A percentile compares a stretch with the other conserved stretches of the same genome.
Evolutionary conservation across 1,139 yeast species (phyloP).

Genomic region (Blastobotrys raffinosifermentans): DNA sequence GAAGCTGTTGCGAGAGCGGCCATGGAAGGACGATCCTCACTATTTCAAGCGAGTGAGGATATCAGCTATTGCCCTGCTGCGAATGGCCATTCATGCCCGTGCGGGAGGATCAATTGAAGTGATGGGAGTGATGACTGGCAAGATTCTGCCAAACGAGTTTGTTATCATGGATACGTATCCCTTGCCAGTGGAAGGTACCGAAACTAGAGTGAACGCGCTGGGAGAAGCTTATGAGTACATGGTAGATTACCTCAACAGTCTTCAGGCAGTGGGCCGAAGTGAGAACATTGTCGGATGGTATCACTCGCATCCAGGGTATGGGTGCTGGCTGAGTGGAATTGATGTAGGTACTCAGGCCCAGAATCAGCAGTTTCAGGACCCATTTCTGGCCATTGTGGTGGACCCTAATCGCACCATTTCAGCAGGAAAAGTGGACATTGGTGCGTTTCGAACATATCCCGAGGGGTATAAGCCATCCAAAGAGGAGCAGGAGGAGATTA

Average conservation of each 20-base stretch:
- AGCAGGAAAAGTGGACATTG: constrained; percentile 72
- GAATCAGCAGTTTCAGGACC: constrained; percentile 86
- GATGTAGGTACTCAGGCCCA: constrained; percentile 82
- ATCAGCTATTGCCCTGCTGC: constrained; percentile 68
- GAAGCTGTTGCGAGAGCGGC: constrained; percentile 28
- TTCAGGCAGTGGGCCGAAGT: constrained; percentile 47
- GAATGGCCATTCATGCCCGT: constrained; percentile 79
- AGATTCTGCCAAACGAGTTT: constrained; percentile 51
- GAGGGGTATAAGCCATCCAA: constrained; percentile 33
- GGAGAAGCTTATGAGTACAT: constrained; percentile 92
- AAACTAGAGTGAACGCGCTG: constrained; percentile 91
- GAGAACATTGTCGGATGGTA: constrained; percentile 77
- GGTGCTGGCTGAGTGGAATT: constrained; percentile 88
- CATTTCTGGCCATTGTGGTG: constrained; percentile 80
- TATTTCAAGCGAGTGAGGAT: constrained; percentile 64
- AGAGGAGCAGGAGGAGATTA: constrained; percentile 9
- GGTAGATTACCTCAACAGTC: constrained; percentile 70
- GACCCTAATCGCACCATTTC: constrained; percentile 71
- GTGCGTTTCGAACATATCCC: constrained; percentile 83
- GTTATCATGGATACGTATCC: constrained; percentile 79
- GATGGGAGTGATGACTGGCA: constrained; percentile 93
- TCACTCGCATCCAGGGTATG: constrained; percentile 97
- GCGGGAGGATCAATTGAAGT: constrained; percentile 87
- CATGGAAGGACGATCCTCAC: constrained; percentile 48
- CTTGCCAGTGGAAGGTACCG: constrained; percentile 93